Percentiles rank a stretch among this genome's conserved stretches.
Evolutionary conservation across 805 yeast species (phyloP).

Genomic region (Blastobotrys chiropterorum): DNA sequence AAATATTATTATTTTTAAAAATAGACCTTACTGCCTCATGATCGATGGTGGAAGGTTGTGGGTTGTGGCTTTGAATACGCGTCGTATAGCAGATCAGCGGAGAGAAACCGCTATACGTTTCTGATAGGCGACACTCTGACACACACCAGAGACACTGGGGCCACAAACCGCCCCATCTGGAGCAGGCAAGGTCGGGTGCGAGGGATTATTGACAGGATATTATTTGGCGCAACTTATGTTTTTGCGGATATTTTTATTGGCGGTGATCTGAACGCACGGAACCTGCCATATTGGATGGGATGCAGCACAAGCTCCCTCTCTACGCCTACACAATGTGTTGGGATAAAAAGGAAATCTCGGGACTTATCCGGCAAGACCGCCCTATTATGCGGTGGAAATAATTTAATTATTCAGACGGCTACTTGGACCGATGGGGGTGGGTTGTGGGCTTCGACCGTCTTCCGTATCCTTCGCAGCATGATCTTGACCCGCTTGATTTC

Average conservation of each 20-base stretch:
- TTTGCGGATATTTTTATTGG: background rate
- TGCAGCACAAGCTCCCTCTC: no score
- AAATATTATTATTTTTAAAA: no score
- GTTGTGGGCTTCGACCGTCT: background rate
- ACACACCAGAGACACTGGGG: background rate
- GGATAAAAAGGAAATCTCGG: no score
- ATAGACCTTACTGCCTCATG: background rate
- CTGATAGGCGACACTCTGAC: background rate
- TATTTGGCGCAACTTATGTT: background rate
- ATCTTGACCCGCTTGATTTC: constrained; percentile 3
- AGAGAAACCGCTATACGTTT: background rate
- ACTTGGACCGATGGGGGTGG: background rate
- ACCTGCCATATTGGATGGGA: background rate
- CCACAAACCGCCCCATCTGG: no score
- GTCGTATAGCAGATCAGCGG: background rate
- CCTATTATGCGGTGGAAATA: no score
- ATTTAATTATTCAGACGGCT: background rate
- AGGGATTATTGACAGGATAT: background rate
- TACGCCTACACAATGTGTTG: background rate
- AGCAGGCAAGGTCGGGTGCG: no score
- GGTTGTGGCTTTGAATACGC: background rate
- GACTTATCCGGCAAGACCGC: background rate
- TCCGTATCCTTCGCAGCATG: background rate
- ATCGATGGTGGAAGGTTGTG: background rate
- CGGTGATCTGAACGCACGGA: background rate